phyloP scores from a whole-genome alignment of 306 rosid genomes.

The Prunus fruticosa region DNA sequence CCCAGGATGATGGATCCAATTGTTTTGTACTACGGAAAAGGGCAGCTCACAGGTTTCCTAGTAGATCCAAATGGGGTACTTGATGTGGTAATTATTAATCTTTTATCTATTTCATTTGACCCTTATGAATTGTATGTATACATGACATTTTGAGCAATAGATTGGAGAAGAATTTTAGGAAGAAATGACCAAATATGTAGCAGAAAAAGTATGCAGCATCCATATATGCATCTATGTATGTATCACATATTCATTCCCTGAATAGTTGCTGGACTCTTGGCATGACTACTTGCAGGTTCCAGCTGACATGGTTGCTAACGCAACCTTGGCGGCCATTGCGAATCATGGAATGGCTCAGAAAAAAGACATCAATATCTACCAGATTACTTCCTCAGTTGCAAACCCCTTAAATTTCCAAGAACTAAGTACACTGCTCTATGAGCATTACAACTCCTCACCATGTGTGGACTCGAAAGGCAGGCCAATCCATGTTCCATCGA shows the following conservation, averaged over 20 bases:
- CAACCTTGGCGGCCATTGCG: constrained; percentile 90
- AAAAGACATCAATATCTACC: constrained; percentile 72
- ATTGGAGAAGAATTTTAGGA: background rate
- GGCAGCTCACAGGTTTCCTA: constrained; percentile 83
- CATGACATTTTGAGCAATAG: background rate
- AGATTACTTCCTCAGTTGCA: constrained; percentile 83
- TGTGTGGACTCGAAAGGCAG: constrained; percentile 66
- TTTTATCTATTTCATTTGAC: background rate
- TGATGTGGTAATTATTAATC: constrained; percentile 55
- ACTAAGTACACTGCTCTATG: constrained; percentile 55
- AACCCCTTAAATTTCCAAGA: constrained; percentile 67
- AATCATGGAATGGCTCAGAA: constrained; percentile 63
- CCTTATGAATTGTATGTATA: background rate
- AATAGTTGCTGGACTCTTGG: background rate
- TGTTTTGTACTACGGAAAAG: constrained; percentile 89
- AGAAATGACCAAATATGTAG: background rate
- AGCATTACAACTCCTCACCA: constrained; percentile 72
- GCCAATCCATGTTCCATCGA: constrained; percentile 69
- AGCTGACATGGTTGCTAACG: constrained; percentile 94
- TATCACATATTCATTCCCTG: background rate
- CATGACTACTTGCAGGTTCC: constrained; percentile 56
- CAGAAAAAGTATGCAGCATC: background rate
- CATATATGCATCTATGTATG: background rate
- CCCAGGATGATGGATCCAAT: constrained; percentile 96
- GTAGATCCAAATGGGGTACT: constrained; percentile 87